Evolutionary conservation across 257 asterid genomes (phyloP).

Genomic region (Penstemon newberryi): DNA sequence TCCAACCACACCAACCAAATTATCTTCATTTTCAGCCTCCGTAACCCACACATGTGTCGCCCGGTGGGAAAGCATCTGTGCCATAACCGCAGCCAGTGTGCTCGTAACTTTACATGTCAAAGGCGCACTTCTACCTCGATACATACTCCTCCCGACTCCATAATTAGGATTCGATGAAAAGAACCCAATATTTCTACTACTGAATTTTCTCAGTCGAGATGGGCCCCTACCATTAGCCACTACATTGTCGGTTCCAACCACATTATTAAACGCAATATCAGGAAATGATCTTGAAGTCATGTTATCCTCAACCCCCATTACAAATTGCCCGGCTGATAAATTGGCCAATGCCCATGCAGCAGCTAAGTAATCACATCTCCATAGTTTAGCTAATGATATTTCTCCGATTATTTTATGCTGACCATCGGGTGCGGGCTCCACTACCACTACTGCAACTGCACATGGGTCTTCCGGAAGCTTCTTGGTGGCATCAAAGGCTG

Average conservation of each 20-base stretch:
- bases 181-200: conserved; percentile 85
- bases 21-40: conserved; percentile 67
- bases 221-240: conserved; percentile 33
- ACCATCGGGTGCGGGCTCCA: conserved; percentile 62
- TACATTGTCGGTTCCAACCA: conserved; percentile 33
- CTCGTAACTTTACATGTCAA: conserved; percentile 78
- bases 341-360: conserved; percentile 96
- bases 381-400: conserved; percentile 77
- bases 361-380: conserved; percentile 85
- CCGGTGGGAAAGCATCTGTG: conserved; percentile 95
- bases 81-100: conserved; percentile 95
- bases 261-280: conserved; percentile 35
- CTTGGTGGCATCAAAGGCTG: conserved; percentile 65
- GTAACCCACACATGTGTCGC: conserved; percentile 99
- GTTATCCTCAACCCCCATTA: conserved; percentile 88
- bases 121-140: conserved; percentile 90
- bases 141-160: conserved; percentile 74
- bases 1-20: conserved; percentile 81
- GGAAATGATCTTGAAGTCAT: conserved; percentile 42
- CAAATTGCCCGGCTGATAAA: conserved; percentile 83
- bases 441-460: conserved; percentile 88
- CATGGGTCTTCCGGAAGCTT: conserved; percentile 66
- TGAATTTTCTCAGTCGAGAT: conserved; percentile 48
- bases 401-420: conserved; percentile 74
- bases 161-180: conserved; percentile 43